A percentile compares a stretch with the other conserved stretches of the same genome.
Conservation (phyloP, 139 green algal genomes). For the Pseudopediastrum boryanum region DNA sequence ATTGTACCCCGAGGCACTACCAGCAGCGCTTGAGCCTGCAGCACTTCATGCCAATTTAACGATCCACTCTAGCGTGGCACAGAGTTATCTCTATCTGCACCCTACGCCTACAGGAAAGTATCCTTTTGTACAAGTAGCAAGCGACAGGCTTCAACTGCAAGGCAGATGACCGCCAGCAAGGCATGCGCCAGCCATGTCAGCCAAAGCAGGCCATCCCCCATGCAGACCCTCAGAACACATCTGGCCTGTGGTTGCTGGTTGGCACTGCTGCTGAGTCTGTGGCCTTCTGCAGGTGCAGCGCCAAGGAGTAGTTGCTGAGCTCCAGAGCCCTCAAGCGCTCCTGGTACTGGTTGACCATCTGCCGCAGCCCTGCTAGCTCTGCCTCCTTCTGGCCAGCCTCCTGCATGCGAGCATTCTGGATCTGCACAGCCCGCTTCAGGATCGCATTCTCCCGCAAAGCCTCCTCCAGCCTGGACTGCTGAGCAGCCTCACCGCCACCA, state of each 20-base stretch:
- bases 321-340: conserved; percentile 68
- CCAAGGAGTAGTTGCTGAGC: conserved; percentile 80
- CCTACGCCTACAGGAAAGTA: no score
- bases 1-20: no score
- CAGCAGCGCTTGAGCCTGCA: no score
- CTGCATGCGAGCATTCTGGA: conserved; percentile 77
- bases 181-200: no score
- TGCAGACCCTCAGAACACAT: conserved; percentile 61
- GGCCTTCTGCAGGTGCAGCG: conserved; percentile 77
- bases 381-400: conserved; percentile 47
- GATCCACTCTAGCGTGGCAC: no score
- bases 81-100: no score
- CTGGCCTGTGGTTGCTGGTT: conserved; percentile 44
- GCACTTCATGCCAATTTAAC: no score
- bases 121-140: no score
- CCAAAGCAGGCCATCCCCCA: no score
- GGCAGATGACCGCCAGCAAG: no score
- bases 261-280: conserved; percentile 37
- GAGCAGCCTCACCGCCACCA: no score
- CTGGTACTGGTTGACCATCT: conserved; percentile 61
- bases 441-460: conserved; percentile 66
- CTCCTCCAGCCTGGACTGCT: conserved; percentile 30
- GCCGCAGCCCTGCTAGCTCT: conserved; percentile 57
- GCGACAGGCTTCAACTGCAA: no score
- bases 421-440: conserved; percentile 85